Conservation (phyloP, 2,329 filamentous ascomycete species). For the Curvularia hawaiiensis region DNA sequence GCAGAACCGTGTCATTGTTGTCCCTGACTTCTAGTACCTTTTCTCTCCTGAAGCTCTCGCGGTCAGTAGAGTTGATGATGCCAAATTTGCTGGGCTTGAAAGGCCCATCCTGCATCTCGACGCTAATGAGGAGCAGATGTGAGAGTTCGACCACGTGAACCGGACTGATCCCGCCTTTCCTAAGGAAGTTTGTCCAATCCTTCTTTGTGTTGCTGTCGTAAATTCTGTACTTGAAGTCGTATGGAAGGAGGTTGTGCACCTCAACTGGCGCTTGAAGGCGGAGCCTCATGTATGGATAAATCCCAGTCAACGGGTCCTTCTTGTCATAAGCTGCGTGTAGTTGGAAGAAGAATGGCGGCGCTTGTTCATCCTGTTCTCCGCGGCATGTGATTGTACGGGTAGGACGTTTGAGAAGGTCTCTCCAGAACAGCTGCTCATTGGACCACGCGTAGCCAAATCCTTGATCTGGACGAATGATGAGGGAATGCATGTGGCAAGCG, state of each 20-base stretch:
- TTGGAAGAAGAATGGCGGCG: conserved; percentile 93
- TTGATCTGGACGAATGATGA: conserved; percentile 88
- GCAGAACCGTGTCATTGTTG: conserved; percentile 76
- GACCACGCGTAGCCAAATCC: conserved; percentile 98
- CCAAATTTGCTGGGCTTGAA: conserved; percentile 96
- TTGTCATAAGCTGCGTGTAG: conserved; percentile 85
- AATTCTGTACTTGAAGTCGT: conserved; percentile 98
- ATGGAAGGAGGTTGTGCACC: conserved; percentile 91
- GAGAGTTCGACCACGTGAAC: conserved; percentile 97
- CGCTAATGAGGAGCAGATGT: conserved; percentile 86
- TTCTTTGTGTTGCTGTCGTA: conserved; percentile 99
- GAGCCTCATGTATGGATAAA: conserved; percentile 94
- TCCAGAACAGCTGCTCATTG: conserved; percentile 88
- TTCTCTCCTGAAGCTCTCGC: conserved; percentile 88
- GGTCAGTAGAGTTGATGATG: conserved; percentile 89
- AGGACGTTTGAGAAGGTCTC: conserved; percentile 81
- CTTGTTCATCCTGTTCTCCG: conserved; percentile 78
- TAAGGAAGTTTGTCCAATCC: conserved; percentile 97
- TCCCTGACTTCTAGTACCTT: conserved; percentile 81
- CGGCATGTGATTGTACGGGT: conserved; percentile 88
- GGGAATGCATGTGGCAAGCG: conserved; percentile 84
- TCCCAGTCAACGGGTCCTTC: conserved; percentile 79
- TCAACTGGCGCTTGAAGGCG: conserved; percentile 92
- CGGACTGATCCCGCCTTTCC: conserved; percentile 95
- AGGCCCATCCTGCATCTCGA: conserved; percentile 95